Base-by-base conservation (phyloP, 164 flowering plant species). In the Litsea cubeba region DNA sequence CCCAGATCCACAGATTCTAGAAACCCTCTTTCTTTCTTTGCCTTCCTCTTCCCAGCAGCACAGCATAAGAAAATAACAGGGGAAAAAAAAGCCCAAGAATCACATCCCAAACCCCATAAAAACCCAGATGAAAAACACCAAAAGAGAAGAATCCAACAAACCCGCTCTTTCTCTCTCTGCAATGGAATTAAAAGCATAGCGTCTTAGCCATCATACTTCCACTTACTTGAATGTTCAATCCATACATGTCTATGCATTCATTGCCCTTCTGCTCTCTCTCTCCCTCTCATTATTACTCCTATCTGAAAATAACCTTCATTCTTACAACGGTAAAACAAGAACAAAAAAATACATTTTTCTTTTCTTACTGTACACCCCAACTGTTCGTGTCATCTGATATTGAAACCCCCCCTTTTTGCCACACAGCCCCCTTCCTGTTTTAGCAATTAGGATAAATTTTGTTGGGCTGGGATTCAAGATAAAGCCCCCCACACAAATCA, bases 171-270 rank as follows among this genome's bases (percentile, higher is more conserved):
- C 62, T 11, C 25, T 22, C 67, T 62, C 74, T 25, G 54, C 75
- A 68, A 66, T 65, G 69, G n/a, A 70, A 76, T 76, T 75, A 81
- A 78, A 78, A 50, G 72, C 78, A 68, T 51, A 54, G 72, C 60
- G 25, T 49, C 32, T 28, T 40, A 49, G 18, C 65, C 79, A 75
- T 69, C 76, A 71, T 75, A 71, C 75, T 51, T 77, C 74, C 82
- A 81, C 60, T 78, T 79, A 74, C 81, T 70, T 69, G 74, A 64
- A 50, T 77, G 69, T 69, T 76, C 77, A 73, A 79, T 78, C 71
- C 81, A 79, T 75, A 79, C 79, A 77, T 82, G 81, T 76, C 81
- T 71, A 40, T 40, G 83, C 86, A 85, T 85, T 82, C 78, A 82
- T 77, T 82, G 79, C 78, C 67, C 70, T 73, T 73, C 78, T 30